Base-by-base conservation (phyloP, 2,329 filamentous ascomycete species). In the Graphium sp. region DNA sequence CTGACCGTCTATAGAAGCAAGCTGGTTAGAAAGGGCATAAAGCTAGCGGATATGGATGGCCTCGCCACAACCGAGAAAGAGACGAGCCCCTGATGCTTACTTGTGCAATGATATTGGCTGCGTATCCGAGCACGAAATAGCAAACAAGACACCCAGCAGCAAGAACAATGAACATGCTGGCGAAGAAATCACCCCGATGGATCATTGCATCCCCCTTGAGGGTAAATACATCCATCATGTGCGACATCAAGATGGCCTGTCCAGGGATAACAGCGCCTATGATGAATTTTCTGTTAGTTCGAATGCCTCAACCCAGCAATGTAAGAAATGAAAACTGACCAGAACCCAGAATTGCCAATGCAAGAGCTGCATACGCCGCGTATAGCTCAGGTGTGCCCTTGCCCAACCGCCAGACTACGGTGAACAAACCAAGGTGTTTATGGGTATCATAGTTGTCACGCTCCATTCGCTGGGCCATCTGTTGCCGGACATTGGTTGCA, bases 141-240 rank as follows among this genome's bases (percentile, higher is more conserved):
- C 51, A 44, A 1, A 63, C 30, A 2, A 61, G 42, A 18, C 59
- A 55, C 4, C 46, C 57, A 7, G 59, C 41, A 2, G 65, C 64
- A 11, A 66, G 45, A 2, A 67, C 45, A 28, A 67, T 63, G 40
- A 69, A 69, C 62, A 70, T 68, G 27, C 65, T 51, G 0, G 61
- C 49, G 42, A 56, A 67, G 37, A 68, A 66, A 42, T 70, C 58
- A 5, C 52, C 58, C 15, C 41, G 38, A n/a, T 33, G 24, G 6
- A 50, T 40, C 14, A 53, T 43, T 3, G 43, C 23, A 0, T 36
- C 39, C 8, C 17, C 28, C 11, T 34, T 37, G 6, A 39, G 32
- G 24, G 49, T 39, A 18, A 57, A 57, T 1, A 50, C 48, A 3
- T 49, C 42, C 44, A 58, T 51, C 10, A 53, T 50, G 19, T 42